These are phyloP conservation scores for Agarophyton chilense DNA, from an alignment of 23 red algal genomes.

Conservation along the genomic window DNA sequence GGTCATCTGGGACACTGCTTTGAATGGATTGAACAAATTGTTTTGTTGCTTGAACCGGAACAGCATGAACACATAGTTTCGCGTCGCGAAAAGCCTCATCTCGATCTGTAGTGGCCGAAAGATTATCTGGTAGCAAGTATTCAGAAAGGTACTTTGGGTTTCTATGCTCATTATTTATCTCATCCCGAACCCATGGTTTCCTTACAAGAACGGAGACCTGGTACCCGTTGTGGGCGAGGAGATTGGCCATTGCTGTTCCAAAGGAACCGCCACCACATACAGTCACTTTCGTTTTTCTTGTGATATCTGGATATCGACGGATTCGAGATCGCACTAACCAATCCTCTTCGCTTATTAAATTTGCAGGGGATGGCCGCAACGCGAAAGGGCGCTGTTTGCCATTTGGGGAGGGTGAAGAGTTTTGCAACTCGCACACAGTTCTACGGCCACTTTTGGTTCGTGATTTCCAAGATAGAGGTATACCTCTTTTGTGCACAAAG, in stretches of 20 bases:
- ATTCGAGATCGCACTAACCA: conserved; percentile 76
- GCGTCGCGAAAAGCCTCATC: conserved; percentile 75
- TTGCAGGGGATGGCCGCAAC: neutral
- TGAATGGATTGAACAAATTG: conserved; percentile 61
- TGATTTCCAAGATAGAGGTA: neutral
- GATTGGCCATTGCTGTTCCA: conserved; percentile 89
- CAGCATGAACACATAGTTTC: conserved; percentile 89
- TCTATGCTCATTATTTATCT: conserved; percentile 87
- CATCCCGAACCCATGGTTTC: conserved; percentile 68
- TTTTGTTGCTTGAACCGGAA: conserved; percentile 87
- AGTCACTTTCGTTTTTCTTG: conserved; percentile 61
- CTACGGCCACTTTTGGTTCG: neutral
- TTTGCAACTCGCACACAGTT: neutral
- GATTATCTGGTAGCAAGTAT: conserved; percentile 70
- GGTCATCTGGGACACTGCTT: conserved; percentile 32
- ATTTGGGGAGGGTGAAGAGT: neutral
- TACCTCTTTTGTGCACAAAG: neutral
- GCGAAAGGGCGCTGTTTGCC: neutral
- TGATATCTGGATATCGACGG: conserved; percentile 45
- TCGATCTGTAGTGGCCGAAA: conserved; percentile 74
- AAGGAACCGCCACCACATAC: conserved; percentile 94
- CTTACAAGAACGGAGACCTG: conserved; percentile 87
- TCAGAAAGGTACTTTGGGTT: conserved; percentile 90
- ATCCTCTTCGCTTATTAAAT: conserved; percentile 55
- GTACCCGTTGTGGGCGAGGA: conserved; percentile 87